Evolutionary conservation across 495 filamentous ascomycete genomes (phyloP), one percentile per base, ranked within the genome.

Genomic region (Penicillium riverlandense): DNA sequence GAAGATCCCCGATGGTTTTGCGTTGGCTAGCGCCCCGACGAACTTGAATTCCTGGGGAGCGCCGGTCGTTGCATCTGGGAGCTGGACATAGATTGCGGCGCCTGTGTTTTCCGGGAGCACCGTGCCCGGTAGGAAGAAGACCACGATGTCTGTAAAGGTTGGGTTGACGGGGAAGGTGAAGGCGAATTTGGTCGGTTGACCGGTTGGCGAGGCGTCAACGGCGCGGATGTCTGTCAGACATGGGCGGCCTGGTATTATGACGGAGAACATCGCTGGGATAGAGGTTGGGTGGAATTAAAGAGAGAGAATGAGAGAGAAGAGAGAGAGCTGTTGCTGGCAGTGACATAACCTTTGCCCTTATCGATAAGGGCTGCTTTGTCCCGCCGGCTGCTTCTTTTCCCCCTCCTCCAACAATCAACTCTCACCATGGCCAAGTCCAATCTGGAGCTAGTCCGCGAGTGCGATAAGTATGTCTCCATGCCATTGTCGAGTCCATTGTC

Each of bases 1-100:
- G 67, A 96, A 96, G 33, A 98, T 84, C 9, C 90, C 86, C 39
- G 83, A 90, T 47, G 90, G 88, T 57, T 95, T 95, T 35, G 89
- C 88, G 28, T 84, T 79, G 0, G 85, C 89, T 31, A 98, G 80
- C 29, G 85, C 92, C 44, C 92, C 92, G 5, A 97, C 77, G 58
- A 97, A 83, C 32, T 72, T 78, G 71, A 92, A 92, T 7, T 79
- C 71, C 6, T 74, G 41, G 36, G 57, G 54, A 63, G 56, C 33
- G 37, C 41, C 63, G 45, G 37, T 52, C 52, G 38, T 46, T 31
- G 43, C 59, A 41, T 67, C 64, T 1, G 85, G 78, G 35, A 85
- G 70, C 48, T 88, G 79, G 33, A 94, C 71, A 67, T 96, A 96
- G 45, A 98, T 89, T 13, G 87, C 88, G 7, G 90, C 92, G 2